Evolutionary conservation across 371 early-diverging fungal genomes (phyloP).

Genomic region (Apophysomyces elegans): DNA sequence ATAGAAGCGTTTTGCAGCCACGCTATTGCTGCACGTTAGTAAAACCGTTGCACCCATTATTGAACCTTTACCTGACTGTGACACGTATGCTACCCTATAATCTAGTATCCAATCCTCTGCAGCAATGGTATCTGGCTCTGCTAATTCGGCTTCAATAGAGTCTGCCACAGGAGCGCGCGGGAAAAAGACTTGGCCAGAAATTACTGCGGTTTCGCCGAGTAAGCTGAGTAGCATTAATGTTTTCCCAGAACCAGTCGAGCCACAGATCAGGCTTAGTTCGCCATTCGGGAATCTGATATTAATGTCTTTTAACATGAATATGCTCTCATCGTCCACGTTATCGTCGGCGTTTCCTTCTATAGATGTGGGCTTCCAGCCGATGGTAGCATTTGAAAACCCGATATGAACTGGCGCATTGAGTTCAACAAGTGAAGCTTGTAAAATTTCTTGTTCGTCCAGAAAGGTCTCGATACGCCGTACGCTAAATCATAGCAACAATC

Average conservation of each 20-base stretch:
- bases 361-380: conserved; percentile 30
- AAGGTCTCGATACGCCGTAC: conserved; percentile 71
- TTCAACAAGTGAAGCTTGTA: conserved; percentile 37
- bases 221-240: conserved; percentile 66
- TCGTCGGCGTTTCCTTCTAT: conserved; percentile 24
- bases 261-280: conserved; percentile 62
- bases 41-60: background rate
- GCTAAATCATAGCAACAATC: conserved; percentile 21
- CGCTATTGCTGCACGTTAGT: conserved; percentile 34
- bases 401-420: conserved; percentile 44
- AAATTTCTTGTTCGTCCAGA: conserved; percentile 77
- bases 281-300: conserved; percentile 59
- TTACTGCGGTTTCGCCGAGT: conserved; percentile 60
- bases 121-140: conserved; percentile 5
- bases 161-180: conserved; percentile 47
- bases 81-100: conserved; percentile 35
- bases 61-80: conserved; percentile 33
- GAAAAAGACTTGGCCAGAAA: conserved; percentile 45
- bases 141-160: conserved; percentile 23
- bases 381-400: conserved; percentile 54
- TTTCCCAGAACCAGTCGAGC: conserved; percentile 74
- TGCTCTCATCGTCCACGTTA: conserved; percentile 26
- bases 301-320: conserved; percentile 53
- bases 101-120: conserved; percentile 35
- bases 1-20: conserved; percentile 90